Conservation (phyloP, 2,329 filamentous ascomycete genomes). For the Boeremia lycopersici region DNA sequence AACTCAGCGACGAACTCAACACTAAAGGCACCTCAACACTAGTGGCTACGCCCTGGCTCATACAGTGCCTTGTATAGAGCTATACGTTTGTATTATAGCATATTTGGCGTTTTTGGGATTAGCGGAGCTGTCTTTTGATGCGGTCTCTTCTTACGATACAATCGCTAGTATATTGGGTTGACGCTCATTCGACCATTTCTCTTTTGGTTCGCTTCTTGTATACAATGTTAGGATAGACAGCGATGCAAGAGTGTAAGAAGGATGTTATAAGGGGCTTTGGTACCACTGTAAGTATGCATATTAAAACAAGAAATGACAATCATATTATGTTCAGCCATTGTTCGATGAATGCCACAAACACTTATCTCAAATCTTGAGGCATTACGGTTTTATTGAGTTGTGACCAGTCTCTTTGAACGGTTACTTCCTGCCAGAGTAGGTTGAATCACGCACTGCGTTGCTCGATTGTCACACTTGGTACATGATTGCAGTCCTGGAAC, state of each 20-base stretch:
- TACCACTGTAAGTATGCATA: neutral
- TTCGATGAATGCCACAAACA: neutral
- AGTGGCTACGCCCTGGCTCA: neutral
- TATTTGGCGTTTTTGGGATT: neutral
- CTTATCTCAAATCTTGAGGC: too few relatives aligned
- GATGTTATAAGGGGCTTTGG: too few relatives aligned
- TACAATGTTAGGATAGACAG: neutral
- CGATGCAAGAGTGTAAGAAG: too few relatives aligned
- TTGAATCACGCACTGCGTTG: too few relatives aligned
- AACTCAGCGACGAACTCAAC: neutral
- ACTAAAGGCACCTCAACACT: neutral
- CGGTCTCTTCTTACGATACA: neutral
- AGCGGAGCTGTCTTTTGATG: too few relatives aligned
- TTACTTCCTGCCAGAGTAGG: too few relatives aligned
- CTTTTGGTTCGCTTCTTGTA: neutral
- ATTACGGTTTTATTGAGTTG: too few relatives aligned
- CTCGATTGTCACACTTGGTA: too few relatives aligned
- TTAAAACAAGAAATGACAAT: neutral
- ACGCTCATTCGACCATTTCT: neutral
- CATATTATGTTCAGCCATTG: neutral
- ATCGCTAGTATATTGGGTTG: neutral
- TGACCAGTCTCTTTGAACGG: too few relatives aligned
- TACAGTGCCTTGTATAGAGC: neutral
- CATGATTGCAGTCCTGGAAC: too few relatives aligned
- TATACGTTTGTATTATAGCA: neutral